Conservation (phyloP, 345 rosid species). For the Rubroshorea leprosula region DNA sequence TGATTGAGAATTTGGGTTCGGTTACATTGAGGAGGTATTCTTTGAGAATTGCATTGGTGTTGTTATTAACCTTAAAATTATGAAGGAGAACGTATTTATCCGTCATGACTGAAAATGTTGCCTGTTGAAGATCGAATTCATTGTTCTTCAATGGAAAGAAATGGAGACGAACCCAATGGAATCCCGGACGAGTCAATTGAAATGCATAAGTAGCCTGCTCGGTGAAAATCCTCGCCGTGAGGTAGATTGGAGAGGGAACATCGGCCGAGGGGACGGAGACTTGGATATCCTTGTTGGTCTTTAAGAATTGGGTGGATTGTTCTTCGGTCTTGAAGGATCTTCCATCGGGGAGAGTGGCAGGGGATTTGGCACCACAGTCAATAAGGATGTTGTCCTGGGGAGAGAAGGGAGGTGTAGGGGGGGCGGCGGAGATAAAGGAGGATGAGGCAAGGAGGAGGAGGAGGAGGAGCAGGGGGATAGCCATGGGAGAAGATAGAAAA, state of each 20-base stretch:
- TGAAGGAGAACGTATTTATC: slow-evolving; percentile 59
- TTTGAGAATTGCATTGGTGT: slow-evolving; percentile 30
- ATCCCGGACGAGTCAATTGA: slow-evolving; percentile 44
- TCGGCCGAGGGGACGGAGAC: slow-evolving; percentile 39
- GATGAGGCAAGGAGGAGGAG: slow-evolving; percentile 21
- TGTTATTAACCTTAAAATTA: slow-evolving; percentile 40
- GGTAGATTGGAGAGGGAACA: slow-evolving; percentile 52
- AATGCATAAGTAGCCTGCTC: slow-evolving; percentile 51
- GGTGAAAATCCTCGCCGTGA: slow-evolving; percentile 48
- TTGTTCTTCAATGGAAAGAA: slow-evolving; percentile 41
- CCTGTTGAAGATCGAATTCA: slow-evolving; percentile 41
- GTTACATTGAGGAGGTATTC: slow-evolving; percentile 60
- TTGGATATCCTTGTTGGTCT: slow-evolving; percentile 41
- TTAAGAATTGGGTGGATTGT: slow-evolving; percentile 33
- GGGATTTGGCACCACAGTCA: slow-evolving; percentile 47
- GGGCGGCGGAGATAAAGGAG: slow-evolving; percentile 1
- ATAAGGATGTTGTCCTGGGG: slow-evolving; percentile 55
- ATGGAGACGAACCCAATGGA: slow-evolving; percentile 75
- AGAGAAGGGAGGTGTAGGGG: slow-evolving; percentile 19
- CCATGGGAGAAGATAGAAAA: slow-evolving; percentile 37
- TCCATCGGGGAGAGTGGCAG: slow-evolving; percentile 45
- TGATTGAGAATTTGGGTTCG: slow-evolving; percentile 40
- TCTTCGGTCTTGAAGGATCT: slow-evolving; percentile 56
- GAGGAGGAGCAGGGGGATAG: slow-evolving; percentile 44
- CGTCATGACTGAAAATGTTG: slow-evolving; percentile 47